Conservation (phyloP, 768 basidiomycete species). For the Kondoa subrosea region DNA sequence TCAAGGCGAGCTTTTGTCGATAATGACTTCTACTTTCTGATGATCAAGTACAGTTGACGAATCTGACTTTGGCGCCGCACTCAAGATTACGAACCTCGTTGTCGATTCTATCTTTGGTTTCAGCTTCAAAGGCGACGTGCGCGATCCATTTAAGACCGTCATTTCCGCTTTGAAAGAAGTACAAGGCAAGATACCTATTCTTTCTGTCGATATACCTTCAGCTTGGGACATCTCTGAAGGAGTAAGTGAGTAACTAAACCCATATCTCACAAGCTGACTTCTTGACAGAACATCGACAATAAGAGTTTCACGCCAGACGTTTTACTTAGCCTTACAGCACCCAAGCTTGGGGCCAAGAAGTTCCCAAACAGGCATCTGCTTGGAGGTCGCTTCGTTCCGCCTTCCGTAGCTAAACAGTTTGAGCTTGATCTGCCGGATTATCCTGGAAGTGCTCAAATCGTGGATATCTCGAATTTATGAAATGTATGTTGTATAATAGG, state of each 20-base stretch:
- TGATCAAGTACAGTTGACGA: background rate
- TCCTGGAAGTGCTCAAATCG: constrained; percentile 61
- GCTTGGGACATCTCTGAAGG: constrained; percentile 91
- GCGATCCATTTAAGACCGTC: constrained; percentile 66
- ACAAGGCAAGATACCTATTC: constrained; percentile 54
- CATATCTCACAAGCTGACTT: constrained; percentile 18
- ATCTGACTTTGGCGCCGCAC: constrained; percentile 17
- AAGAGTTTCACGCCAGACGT: constrained; percentile 43
- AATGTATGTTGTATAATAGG: too few species aligned
- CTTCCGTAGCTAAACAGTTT: constrained; percentile 64
- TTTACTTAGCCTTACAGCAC: constrained; percentile 78
- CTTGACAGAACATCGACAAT: constrained; percentile 25
- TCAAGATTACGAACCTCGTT: constrained; percentile 45
- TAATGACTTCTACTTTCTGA: constrained; percentile 7
- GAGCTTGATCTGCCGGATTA: constrained; percentile 67
- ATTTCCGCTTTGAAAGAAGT: constrained; percentile 37
- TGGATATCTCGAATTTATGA: too few species aligned
- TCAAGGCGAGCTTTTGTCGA: constrained; percentile 43
- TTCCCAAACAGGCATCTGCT: constrained; percentile 78
- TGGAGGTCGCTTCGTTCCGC: constrained; percentile 82
- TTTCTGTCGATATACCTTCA: constrained; percentile 89
- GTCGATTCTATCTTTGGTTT: constrained; percentile 94
- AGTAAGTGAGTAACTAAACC: constrained; percentile 3
- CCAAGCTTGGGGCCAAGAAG: constrained; percentile 63
- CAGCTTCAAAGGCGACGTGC: constrained; percentile 80